phyloP scores from a whole-genome alignment of 495 filamentous ascomycete species.

The Emericellopsis terricola region DNA sequence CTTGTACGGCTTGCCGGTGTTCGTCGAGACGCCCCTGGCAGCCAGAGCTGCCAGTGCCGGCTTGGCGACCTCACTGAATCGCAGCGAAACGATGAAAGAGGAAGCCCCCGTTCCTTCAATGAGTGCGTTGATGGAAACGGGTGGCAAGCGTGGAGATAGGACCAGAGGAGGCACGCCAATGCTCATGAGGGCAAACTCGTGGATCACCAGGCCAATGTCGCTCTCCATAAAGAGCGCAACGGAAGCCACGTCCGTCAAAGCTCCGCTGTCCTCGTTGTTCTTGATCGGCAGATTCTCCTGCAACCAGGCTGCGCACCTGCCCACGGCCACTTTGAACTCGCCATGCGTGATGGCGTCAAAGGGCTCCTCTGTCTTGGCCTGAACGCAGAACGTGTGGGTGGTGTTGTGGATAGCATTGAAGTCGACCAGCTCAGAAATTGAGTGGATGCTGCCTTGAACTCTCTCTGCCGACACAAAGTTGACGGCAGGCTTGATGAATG shows the following conservation, averaged over 20 bases:
- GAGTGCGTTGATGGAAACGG: conserved; percentile 9
- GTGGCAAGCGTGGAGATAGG: conserved; percentile 12
- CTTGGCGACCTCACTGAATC: conserved; percentile 2
- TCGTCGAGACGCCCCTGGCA: background rate
- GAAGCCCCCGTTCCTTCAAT: conserved; percentile 7
- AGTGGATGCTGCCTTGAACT: background rate
- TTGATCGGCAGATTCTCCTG: background rate
- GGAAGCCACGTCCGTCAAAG: conserved; percentile 3
- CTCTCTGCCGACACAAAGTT: conserved; percentile 1
- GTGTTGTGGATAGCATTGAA: conserved; percentile 10
- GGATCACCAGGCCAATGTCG: conserved; percentile 12
- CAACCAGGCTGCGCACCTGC: background rate
- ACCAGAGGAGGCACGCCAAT: conserved; percentile 14
- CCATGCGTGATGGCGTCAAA: background rate
- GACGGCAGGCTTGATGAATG: background rate
- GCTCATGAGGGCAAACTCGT: conserved; percentile 11
- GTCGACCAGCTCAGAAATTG: conserved; percentile 8
- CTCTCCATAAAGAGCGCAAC: conserved; percentile 17
- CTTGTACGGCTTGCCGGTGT: conserved; percentile 1
- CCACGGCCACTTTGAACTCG: background rate
- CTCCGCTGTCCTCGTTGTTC: too few species aligned
- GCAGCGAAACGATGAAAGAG: conserved; percentile 9
- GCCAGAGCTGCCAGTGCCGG: background rate
- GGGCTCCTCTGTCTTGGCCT: conserved; percentile 6
- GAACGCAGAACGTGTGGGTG: conserved; percentile 9